Percentiles rank a stretch among this genome's conserved stretches.
phyloP scores from a whole-genome alignment of 2,329 filamentous ascomycete species.

The Pseudogymnoascus sp. region DNA sequence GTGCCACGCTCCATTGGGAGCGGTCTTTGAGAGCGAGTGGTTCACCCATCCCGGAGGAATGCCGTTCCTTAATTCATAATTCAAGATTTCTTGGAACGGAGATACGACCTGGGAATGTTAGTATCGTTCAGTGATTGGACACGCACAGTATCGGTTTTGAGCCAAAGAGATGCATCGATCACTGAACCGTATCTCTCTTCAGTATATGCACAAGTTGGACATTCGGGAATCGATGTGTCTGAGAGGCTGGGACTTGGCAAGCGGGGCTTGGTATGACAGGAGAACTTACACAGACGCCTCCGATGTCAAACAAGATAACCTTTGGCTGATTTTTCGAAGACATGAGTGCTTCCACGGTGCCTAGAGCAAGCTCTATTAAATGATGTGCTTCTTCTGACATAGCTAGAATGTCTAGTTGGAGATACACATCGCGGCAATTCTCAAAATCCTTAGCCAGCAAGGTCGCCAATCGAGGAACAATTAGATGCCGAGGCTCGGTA shows the following conservation, averaged over 20 bases:
- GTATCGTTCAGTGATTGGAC: not conserved
- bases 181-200: not conserved
- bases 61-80: slow-evolving; percentile 69
- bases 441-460: slow-evolving; percentile 1
- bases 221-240: not conserved
- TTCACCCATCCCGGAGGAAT: slow-evolving; percentile 91
- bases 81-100: slow-evolving; percentile 85
- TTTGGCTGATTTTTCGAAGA: slow-evolving; percentile 47
- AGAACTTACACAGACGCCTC: slow-evolving; percentile 82
- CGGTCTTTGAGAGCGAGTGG: slow-evolving; percentile 71
- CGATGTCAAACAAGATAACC: slow-evolving; percentile 87
- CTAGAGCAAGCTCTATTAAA: slow-evolving; percentile 21
- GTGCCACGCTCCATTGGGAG: slow-evolving; percentile 80
- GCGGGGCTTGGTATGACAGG: not conserved
- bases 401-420: not conserved
- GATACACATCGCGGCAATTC: not conserved
- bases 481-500: slow-evolving; percentile 15
- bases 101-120: slow-evolving; percentile 55
- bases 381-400: slow-evolving; percentile 26
- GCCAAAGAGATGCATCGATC: not conserved
- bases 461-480: slow-evolving; percentile 5
- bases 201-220: not conserved
- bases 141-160: too few relatives aligned
- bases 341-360: slow-evolving; percentile 30
- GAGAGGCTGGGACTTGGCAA: not conserved